Evolutionary conservation across 345 rosid genomes (phyloP).

Genomic region (Luvunga scandens): DNA sequence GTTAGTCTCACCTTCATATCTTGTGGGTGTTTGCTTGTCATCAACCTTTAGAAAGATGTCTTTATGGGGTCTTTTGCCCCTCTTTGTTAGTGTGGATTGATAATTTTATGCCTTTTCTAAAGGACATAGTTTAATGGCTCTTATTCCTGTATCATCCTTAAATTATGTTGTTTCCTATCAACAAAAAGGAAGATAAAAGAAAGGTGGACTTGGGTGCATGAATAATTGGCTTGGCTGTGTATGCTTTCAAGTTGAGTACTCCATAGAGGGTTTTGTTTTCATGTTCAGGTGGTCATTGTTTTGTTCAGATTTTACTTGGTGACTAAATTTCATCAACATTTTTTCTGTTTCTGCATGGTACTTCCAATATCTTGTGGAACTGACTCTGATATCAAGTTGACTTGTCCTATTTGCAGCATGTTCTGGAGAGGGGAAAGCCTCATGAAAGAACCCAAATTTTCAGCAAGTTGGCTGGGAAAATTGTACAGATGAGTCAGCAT

Average conservation of each 20-base stretch:
- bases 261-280: not conserved
- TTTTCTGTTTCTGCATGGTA: not conserved
- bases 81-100: not conserved
- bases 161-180: not conserved
- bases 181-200: not conserved
- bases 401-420: constrained; percentile 59
- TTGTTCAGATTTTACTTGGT: not conserved
- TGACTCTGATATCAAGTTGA: not conserved
- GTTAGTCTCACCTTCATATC: not conserved
- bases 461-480: constrained; percentile 71
- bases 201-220: not conserved
- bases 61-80: not conserved
- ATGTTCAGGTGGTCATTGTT: not conserved
- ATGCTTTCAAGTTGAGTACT: not conserved
- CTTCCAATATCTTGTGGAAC: not conserved
- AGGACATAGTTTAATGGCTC: not conserved
- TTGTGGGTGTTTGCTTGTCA: not conserved
- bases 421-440: constrained; percentile 82
- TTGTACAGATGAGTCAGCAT: constrained; percentile 96
- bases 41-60: not conserved
- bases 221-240: not conserved
- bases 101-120: not conserved
- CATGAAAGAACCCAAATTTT: constrained; percentile 72
- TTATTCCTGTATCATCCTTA: too few species aligned
- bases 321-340: not conserved